Evolutionary conservation across 1,284 basidiomycete species (phyloP).

Genomic region (Ustilago shanxiensis): DNA sequence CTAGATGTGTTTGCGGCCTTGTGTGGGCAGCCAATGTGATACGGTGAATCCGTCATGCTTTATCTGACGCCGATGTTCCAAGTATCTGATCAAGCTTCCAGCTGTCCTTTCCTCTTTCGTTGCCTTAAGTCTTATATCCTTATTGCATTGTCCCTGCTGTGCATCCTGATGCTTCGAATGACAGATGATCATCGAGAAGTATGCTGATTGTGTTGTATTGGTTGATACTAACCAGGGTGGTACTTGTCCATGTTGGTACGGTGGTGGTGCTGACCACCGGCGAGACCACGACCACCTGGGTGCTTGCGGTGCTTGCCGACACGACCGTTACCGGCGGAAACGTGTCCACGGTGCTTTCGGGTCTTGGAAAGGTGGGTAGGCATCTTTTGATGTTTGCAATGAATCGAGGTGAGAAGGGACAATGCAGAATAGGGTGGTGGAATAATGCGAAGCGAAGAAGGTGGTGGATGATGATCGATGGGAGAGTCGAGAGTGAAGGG

Average conservation of each 20-base stretch:
- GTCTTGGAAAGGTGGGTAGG: conserved; percentile 94
- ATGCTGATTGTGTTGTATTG: neutral
- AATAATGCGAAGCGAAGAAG: conserved; percentile 6
- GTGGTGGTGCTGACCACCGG: conserved; percentile 99
- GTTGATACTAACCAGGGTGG: conserved; percentile 66
- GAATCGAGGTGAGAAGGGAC: conserved; percentile 1
- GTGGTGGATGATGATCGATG: neutral
- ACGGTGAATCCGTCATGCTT: too few species aligned
- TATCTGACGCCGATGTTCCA: too few species aligned
- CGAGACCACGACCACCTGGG: conserved; percentile 99
- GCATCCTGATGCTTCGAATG: conserved; percentile 9
- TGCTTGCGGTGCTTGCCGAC: conserved; percentile 99
- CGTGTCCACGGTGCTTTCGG: conserved; percentile 88
- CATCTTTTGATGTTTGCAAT: conserved; percentile 74
- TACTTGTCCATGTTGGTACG: conserved; percentile 74
- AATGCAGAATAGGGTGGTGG: neutral
- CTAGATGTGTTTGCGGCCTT: too few species aligned
- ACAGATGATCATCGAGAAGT: conserved; percentile 1
- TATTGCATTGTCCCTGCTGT: neutral
- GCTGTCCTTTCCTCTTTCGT: neutral
- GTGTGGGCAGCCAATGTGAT: too few species aligned
- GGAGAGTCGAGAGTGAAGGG: neutral
- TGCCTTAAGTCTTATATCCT: neutral
- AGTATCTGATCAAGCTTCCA: neutral
- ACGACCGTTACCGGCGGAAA: conserved; percentile 95